Conservation (phyloP, 768 basidiomycete genomes). For the Collybia nuda region DNA sequence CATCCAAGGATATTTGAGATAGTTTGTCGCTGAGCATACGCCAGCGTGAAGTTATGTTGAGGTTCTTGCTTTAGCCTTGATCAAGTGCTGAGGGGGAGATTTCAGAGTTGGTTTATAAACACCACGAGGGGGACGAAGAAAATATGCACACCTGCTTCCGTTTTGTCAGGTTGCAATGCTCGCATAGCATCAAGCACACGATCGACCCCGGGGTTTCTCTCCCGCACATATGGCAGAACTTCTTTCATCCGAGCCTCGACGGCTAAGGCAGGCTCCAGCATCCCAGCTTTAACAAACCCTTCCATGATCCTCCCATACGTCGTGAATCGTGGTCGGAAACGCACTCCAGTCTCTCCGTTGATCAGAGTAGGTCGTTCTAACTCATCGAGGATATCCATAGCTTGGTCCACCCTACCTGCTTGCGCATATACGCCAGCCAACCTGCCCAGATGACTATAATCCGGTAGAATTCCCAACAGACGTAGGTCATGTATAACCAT, state of each 20-base stretch:
- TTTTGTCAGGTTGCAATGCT: not conserved
- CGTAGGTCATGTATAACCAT: slow-evolving; percentile 8
- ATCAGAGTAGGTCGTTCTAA: slow-evolving; percentile 2
- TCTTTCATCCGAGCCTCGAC: slow-evolving; percentile 13
- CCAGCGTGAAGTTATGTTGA: too few species aligned
- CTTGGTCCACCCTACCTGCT: slow-evolving; percentile 11
- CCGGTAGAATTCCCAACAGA: slow-evolving; percentile 1
- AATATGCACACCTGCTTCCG: too few species aligned
- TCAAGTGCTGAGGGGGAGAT: too few species aligned
- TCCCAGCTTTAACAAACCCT: slow-evolving; percentile 11
- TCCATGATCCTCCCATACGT: slow-evolving; percentile 13
- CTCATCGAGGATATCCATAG: slow-evolving; percentile 9
- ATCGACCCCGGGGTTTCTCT: slow-evolving; percentile 1
- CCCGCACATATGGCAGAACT: slow-evolving; percentile 1
- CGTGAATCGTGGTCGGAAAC: not conserved
- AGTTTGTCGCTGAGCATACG: too few species aligned
- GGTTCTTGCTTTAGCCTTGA: too few species aligned
- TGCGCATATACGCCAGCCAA: slow-evolving; percentile 12
- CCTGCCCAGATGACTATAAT: slow-evolving; percentile 8
- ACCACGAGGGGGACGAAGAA: too few species aligned
- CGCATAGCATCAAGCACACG: not conserved
- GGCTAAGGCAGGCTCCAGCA: slow-evolving; percentile 12
- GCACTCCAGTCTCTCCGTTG: not conserved
- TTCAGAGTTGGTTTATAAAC: too few species aligned
- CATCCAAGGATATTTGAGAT: too few species aligned